Conservation (phyloP, 208 protist genomes). For the Acanthamoeba royreba region DNA sequence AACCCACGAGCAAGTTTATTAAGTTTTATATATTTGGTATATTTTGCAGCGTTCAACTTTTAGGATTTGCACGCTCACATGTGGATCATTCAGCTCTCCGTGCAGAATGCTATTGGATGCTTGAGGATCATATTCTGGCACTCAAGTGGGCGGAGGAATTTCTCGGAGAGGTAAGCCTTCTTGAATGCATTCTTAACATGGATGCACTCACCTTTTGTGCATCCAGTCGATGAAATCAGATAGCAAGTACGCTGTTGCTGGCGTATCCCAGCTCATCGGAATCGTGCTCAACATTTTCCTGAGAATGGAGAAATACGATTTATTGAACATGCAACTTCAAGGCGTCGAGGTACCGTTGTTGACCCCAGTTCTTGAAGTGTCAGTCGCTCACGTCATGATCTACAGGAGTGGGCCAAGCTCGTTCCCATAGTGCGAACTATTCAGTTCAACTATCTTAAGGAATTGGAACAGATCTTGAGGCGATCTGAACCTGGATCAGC, state of each 20-base stretch:
- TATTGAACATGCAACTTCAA: conserved; percentile 17
- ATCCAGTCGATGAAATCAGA: background rate
- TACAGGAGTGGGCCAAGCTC: conserved; percentile 5
- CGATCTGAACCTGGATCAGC: background rate
- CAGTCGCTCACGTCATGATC: too few relatives aligned
- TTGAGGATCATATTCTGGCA: background rate
- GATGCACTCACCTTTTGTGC: background rate
- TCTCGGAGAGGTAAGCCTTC: background rate
- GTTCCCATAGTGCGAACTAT: conserved; percentile 30
- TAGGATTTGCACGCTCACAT: background rate
- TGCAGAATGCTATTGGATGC: conserved; percentile 16
- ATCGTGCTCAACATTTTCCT: conserved; percentile 28
- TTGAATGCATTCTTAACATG: background rate
- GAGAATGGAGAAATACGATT: conserved; percentile 4
- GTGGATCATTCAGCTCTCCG: background rate
- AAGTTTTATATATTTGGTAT: background rate
- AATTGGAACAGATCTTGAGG: conserved; percentile 6
- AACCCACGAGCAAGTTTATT: background rate
- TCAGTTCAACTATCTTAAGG: conserved; percentile 32
- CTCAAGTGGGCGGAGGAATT: background rate
- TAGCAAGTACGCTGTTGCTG: background rate
- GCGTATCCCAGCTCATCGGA: background rate
- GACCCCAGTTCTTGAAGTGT: too few relatives aligned
- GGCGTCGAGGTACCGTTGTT: background rate
- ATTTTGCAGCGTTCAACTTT: background rate